phyloP scores from a whole-genome alignment of 2,329 filamentous ascomycete genomes.

The Cladosporium sp. region DNA sequence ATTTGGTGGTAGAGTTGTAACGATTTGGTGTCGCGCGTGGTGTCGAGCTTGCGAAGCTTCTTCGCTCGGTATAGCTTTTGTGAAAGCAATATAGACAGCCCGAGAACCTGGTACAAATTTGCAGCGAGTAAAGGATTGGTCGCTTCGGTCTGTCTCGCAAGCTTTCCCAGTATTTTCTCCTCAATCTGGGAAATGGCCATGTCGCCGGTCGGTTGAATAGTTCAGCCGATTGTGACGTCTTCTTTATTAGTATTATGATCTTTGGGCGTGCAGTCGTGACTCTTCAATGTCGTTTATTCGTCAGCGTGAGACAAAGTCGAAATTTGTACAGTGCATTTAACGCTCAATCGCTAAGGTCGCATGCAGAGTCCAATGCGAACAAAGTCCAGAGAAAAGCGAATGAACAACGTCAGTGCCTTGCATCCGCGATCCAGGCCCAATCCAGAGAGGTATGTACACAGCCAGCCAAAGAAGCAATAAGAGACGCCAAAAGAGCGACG shows the following conservation, averaged over 20 bases:
- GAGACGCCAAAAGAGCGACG: background rate
- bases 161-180: slow-evolving; percentile 89
- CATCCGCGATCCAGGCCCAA: background rate
- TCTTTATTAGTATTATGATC: background rate
- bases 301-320: background rate
- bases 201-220: background rate
- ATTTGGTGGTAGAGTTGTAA: slow-evolving; percentile 86
- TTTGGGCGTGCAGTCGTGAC: background rate
- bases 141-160: slow-evolving; percentile 73
- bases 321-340: background rate
- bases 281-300: background rate
- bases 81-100: slow-evolving; percentile 82
- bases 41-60: slow-evolving; percentile 77
- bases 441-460: slow-evolving; percentile 6
- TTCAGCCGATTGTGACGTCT: background rate
- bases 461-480: background rate
- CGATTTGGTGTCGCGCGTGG: slow-evolving; percentile 71
- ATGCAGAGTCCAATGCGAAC: background rate
- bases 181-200: slow-evolving; percentile 98
- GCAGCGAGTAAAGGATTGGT: slow-evolving; percentile 75
- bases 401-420: background rate
- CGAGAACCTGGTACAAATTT: slow-evolving; percentile 86
- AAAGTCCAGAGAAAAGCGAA: background rate
- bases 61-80: slow-evolving; percentile 77
- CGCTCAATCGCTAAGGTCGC: background rate